These are phyloP conservation scores for Entamoeba invadens DNA, from an alignment of 208 protist species.

Conservation along the genomic window DNA sequence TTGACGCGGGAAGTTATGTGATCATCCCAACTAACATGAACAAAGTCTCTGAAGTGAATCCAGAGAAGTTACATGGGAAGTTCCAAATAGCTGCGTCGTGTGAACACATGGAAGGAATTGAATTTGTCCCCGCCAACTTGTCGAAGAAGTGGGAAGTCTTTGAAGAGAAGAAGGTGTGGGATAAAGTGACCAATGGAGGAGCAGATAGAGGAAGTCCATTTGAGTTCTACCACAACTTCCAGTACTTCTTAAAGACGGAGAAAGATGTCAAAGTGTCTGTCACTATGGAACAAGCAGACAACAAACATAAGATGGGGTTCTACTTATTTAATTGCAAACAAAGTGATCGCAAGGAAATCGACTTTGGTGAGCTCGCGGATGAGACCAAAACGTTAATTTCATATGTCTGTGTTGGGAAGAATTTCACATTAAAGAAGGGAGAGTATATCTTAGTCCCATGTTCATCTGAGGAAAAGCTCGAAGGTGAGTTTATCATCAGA, in stretches of 20 bases:
- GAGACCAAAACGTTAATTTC: not conserved
- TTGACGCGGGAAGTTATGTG: not conserved
- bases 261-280: not conserved
- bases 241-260: not conserved
- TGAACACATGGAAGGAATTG: not conserved
- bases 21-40: not conserved
- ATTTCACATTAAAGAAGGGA: not conserved
- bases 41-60: not conserved
- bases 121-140: not conserved
- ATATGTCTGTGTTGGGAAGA: not conserved
- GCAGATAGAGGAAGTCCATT: not conserved
- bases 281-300: not conserved
- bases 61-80: not conserved
- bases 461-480: not conserved
- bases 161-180: not conserved
- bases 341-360: not conserved
- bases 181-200: not conserved
- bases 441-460: not conserved
- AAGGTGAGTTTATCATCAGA: not conserved
- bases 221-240: not conserved
- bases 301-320: not conserved
- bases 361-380: not conserved
- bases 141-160: not conserved
- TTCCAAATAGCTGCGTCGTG: not conserved
- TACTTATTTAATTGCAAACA: not conserved